Percentiles rank a stretch among this genome's conserved stretches.
Conservation (phyloP, 768 basidiomycete genomes). For the Boletus vermiculosoides region DNA sequence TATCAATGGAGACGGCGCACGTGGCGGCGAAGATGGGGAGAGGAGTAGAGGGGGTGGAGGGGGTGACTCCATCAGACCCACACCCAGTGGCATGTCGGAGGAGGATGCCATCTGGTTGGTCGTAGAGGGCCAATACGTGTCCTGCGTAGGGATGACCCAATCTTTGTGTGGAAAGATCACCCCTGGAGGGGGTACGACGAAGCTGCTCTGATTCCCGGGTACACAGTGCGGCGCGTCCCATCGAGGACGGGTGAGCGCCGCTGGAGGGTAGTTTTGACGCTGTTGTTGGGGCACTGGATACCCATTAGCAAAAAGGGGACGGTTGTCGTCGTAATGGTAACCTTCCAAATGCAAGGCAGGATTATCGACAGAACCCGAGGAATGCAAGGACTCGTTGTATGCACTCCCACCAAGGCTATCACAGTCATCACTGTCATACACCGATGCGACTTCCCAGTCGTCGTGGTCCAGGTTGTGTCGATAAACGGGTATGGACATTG, state of each 20-base stretch:
- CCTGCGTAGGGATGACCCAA: slow-evolving; percentile 13
- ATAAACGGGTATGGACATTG: slow-evolving; percentile 28
- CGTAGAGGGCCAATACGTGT: slow-evolving; percentile 12
- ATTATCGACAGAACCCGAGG: slow-evolving; percentile 5
- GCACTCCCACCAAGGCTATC: slow-evolving; percentile 23
- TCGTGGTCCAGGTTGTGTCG: slow-evolving; percentile 24
- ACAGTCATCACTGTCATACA: slow-evolving; percentile 31
- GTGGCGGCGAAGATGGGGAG: slow-evolving; percentile 14
- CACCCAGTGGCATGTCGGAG: slow-evolving; percentile 1
- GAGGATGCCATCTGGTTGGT: slow-evolving; percentile 1
- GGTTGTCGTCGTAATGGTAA: not conserved
- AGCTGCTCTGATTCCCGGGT: slow-evolving; percentile 11
- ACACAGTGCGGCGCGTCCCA: slow-evolving; percentile 11
- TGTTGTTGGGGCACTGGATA: slow-evolving; percentile 20
- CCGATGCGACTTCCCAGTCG: slow-evolving; percentile 32
- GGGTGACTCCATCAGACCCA: slow-evolving; percentile 7
- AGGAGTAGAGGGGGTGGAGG: slow-evolving; percentile 14
- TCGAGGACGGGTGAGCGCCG: not conserved
- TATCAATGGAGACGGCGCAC: slow-evolving; percentile 8
- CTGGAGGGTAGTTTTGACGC: slow-evolving; percentile 9
- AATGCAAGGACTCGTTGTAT: slow-evolving; percentile 14
- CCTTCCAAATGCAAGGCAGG: slow-evolving; percentile 7
- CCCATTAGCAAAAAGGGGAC: slow-evolving; percentile 7
- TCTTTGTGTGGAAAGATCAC: slow-evolving; percentile 25
- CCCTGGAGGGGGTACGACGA: slow-evolving; percentile 28